These are phyloP conservation scores for Funneliformis caledonium DNA, from an alignment of 371 early-diverging fungal genomes.

Conservation along the genomic window DNA sequence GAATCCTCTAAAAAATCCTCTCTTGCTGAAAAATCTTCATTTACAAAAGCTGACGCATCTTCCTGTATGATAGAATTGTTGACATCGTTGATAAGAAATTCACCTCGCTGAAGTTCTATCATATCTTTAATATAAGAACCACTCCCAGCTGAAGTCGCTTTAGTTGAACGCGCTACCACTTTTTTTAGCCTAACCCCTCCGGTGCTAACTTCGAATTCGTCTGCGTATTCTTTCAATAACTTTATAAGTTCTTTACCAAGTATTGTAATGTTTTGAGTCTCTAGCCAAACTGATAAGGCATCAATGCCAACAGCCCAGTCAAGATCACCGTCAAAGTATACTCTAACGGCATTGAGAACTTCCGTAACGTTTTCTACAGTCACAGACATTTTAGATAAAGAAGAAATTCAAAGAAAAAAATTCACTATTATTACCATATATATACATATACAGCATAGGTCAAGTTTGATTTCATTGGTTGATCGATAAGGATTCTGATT, in stretches of 20 bases:
- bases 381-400: background rate
- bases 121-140: background rate
- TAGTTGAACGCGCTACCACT: background rate
- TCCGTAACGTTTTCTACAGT: background rate
- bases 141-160: background rate
- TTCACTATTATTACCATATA: no score
- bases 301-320: background rate
- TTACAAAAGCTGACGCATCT: no score
- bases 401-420: no score
- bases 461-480: no score
- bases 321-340: slow-evolving; percentile 5
- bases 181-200: background rate
- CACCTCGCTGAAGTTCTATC: background rate
- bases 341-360: background rate
- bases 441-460: no score
- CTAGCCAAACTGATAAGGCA: background rate
- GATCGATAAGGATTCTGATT: no score
- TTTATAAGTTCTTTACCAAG: background rate
- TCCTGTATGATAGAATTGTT: background rate
- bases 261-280: background rate
- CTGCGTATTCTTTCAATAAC: background rate
- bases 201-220: background rate
- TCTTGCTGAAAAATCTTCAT: no score
- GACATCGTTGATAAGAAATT: background rate
- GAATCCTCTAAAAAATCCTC: background rate